Percentiles rank a stretch among this genome's conserved stretches.
These are phyloP conservation scores for Hymenoscyphus fructigenus DNA, from an alignment of 2,329 filamentous ascomycete genomes.

Conservation along the genomic window DNA sequence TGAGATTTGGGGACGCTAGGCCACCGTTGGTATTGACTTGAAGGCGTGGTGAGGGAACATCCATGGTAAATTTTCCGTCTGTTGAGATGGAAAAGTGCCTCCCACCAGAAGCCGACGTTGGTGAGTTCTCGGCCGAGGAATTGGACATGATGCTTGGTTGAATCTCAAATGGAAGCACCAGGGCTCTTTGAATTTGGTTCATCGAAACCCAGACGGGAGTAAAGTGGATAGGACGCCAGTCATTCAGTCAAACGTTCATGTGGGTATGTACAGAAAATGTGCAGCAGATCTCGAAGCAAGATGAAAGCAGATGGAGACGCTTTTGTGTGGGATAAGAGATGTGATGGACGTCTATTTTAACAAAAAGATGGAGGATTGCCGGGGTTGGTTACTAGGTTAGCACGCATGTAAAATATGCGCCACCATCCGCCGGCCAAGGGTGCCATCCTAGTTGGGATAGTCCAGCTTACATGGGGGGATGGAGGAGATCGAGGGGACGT, in stretches of 20 bases:
- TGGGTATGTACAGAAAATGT: constrained; percentile 8
- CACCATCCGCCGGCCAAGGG: constrained; percentile 19
- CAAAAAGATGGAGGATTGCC: background rate
- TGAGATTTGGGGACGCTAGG: constrained; percentile 29
- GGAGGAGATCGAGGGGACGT: background rate
- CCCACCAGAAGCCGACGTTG: constrained; percentile 28
- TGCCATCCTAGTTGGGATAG: background rate
- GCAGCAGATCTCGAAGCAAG: constrained; percentile 11
- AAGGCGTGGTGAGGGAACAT: constrained; percentile 32
- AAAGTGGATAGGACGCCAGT: constrained; percentile 10
- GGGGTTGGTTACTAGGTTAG: background rate
- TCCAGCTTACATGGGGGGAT: constrained; percentile 3
- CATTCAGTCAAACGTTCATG: constrained; percentile 12
- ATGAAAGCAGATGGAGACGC: constrained; percentile 15
- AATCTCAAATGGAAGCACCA: background rate
- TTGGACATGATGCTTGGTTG: constrained; percentile 32
- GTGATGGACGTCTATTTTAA: constrained; percentile 1
- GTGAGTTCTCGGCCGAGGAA: constrained; percentile 35
- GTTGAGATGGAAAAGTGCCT: constrained; percentile 34
- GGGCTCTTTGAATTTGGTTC: constrained; percentile 9
- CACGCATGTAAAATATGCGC: constrained; percentile 11
- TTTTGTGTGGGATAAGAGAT: constrained; percentile 18
- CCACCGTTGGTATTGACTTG: constrained; percentile 26
- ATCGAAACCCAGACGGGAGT: constrained; percentile 20
- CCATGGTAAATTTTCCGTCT: constrained; percentile 35